Evolutionary conservation across 116 monocot genomes (phyloP).

Genomic region (Trichopus zeylanicus): DNA sequence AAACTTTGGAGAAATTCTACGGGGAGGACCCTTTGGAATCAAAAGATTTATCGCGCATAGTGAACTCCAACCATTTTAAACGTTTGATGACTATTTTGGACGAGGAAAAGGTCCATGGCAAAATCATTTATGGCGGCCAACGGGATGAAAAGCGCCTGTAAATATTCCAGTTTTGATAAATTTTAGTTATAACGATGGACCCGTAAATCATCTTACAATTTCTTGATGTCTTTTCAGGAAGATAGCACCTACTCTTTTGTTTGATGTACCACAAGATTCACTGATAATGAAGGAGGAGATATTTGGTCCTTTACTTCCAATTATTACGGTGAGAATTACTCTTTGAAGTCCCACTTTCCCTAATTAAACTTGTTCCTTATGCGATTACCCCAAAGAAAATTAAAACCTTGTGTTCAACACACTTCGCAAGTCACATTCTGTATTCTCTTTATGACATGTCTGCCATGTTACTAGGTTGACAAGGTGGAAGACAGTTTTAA

Average conservation of each 20-base stretch:
- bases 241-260: slow-evolving; percentile 62
- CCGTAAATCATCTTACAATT: neutral
- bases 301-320: slow-evolving; percentile 85
- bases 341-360: too few relatives aligned
- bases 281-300: slow-evolving; percentile 77
- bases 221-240: slow-evolving; percentile 29
- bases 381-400: too few relatives aligned
- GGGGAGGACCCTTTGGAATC: slow-evolving; percentile 53
- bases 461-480: too few relatives aligned
- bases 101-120: slow-evolving; percentile 43
- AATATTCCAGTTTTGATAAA: too few relatives aligned
- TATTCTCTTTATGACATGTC: too few relatives aligned
- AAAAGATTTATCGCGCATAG: slow-evolving; percentile 48
- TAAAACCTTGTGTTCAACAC: too few relatives aligned
- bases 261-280: slow-evolving; percentile 72
- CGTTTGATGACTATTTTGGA: slow-evolving; percentile 51
- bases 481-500: slow-evolving; percentile 40
- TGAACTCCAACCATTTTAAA: slow-evolving; percentile 63
- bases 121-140: slow-evolving; percentile 60
- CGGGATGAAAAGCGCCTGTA: slow-evolving; percentile 58
- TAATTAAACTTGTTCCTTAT: neutral
- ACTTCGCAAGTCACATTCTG: neutral
- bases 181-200: too few relatives aligned
- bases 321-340: slow-evolving; percentile 45
- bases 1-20: slow-evolving; percentile 49